phyloP scores from a whole-genome alignment of 2,329 filamentous ascomycete genomes.

The Dichotomopilus funicola region DNA sequence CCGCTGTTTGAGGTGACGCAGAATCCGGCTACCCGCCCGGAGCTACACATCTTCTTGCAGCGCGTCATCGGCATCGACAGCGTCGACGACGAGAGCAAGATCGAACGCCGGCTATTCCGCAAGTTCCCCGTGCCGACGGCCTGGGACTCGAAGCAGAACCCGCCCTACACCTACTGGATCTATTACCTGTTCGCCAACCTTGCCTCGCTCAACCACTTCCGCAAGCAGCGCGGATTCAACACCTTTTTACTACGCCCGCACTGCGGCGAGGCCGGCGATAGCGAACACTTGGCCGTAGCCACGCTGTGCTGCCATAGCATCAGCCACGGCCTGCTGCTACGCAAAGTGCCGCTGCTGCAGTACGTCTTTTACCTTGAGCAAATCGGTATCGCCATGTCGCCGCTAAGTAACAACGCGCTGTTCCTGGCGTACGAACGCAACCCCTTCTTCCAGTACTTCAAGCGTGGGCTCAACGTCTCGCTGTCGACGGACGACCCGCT shows the following conservation, averaged over 20 bases:
- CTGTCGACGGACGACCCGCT: conserved; percentile 94
- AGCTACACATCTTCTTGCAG: conserved; percentile 90
- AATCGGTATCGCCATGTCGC: conserved; percentile 99
- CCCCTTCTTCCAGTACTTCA: conserved; percentile 92
- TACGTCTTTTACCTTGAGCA: conserved; percentile 98
- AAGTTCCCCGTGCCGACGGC: conserved; percentile 88
- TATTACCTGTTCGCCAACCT: conserved; percentile 97
- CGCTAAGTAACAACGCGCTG: conserved; percentile 91
- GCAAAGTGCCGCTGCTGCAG: conserved; percentile 90
- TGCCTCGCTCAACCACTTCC: conserved; percentile 83
- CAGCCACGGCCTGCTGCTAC: conserved; percentile 83
- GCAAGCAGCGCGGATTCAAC: conserved; percentile 87
- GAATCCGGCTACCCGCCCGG: conserved; percentile 78
- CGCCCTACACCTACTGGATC: conserved; percentile 98
- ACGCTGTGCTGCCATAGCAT: conserved; percentile 94
- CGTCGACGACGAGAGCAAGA: conserved; percentile 96
- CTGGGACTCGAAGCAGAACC: conserved; percentile 91
- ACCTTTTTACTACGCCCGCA: conserved; percentile 90
- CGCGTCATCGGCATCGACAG: conserved; percentile 95
- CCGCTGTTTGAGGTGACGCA: conserved; percentile 92
- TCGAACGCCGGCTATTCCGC: conserved; percentile 85
- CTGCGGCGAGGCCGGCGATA: conserved; percentile 94
- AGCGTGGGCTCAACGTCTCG: conserved; percentile 88
- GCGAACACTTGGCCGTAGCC: conserved; percentile 88
- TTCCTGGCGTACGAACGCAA: conserved; percentile 97